Conservation (phyloP, 129 eudicot species). For the Calendula officinalis region DNA sequence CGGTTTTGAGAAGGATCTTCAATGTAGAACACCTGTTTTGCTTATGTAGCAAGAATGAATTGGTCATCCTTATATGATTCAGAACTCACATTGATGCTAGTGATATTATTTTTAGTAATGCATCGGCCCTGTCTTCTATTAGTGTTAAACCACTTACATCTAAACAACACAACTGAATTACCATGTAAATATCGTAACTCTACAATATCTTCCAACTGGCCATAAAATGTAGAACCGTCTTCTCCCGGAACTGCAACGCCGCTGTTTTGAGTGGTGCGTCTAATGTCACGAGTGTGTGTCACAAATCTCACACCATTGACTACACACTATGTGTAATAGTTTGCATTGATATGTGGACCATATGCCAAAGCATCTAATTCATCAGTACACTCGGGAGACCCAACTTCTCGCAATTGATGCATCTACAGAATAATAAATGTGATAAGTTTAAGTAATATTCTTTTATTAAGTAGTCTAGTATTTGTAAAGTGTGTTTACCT, state of each 20-base stretch:
- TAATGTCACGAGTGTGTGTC: background rate
- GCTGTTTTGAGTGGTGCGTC: background rate
- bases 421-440: no score
- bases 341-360: no score
- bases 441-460: no score
- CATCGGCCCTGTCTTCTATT: background rate
- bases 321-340: no score
- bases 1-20: background rate
- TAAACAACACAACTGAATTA: background rate
- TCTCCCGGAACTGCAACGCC: background rate
- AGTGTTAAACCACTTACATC: slow-evolving; percentile 9
- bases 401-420: no score
- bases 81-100: background rate
- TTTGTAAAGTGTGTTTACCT: no score
- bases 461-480: no score
- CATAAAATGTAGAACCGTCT: background rate
- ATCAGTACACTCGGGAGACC: no score
- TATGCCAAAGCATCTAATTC: no score
- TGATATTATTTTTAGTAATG: background rate
- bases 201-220: background rate
- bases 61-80: background rate
- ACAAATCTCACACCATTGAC: slow-evolving; percentile 1
- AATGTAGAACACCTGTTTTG: background rate
- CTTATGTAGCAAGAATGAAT: background rate
- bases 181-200: background rate